These are phyloP conservation scores for Hysterium pulicare DNA, from an alignment of 2,329 filamentous ascomycete species.

Conservation along the genomic window DNA sequence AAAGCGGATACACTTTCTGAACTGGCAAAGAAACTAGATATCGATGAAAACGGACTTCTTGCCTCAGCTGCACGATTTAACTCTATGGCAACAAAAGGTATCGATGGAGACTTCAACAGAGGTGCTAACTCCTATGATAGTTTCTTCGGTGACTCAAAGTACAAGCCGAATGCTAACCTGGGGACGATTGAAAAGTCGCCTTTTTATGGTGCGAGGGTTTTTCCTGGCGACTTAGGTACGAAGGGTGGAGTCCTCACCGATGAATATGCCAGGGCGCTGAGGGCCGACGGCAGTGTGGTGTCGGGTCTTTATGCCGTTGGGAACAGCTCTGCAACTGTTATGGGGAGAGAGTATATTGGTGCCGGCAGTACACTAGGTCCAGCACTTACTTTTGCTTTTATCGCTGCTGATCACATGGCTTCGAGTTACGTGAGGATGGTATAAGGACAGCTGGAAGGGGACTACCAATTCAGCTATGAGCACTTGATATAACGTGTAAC, in stretches of 20 bases:
- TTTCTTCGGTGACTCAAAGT: constrained; percentile 30
- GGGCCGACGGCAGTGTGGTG: constrained; percentile 14
- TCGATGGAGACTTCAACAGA: constrained; percentile 33
- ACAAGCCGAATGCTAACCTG: constrained; percentile 30
- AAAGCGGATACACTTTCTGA: constrained; percentile 20
- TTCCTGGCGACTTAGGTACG: constrained; percentile 37
- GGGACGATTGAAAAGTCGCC: constrained; percentile 23
- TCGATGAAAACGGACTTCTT: constrained; percentile 15
- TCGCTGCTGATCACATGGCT: constrained; percentile 7
- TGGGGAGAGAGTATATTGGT: constrained; percentile 33
- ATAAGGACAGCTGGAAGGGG: no score
- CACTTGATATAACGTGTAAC: no score
- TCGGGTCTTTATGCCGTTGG: constrained; percentile 35
- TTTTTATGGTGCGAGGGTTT: constrained; percentile 34
- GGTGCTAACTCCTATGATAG: constrained; percentile 29
- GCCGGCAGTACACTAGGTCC: constrained; percentile 37
- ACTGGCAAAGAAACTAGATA: constrained; percentile 21
- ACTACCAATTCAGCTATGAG: no score
- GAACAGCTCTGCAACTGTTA: constrained; percentile 31
- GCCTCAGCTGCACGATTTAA: constrained; percentile 29
- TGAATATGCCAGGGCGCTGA: constrained; percentile 25
- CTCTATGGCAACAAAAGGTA: constrained; percentile 21
- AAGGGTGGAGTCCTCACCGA: constrained; percentile 38
- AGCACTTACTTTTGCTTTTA: constrained; percentile 34
- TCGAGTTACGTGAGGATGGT: no score